phyloP scores from a whole-genome alignment of 208 protist species.

The Herpetomonas samuelpessoai region DNA sequence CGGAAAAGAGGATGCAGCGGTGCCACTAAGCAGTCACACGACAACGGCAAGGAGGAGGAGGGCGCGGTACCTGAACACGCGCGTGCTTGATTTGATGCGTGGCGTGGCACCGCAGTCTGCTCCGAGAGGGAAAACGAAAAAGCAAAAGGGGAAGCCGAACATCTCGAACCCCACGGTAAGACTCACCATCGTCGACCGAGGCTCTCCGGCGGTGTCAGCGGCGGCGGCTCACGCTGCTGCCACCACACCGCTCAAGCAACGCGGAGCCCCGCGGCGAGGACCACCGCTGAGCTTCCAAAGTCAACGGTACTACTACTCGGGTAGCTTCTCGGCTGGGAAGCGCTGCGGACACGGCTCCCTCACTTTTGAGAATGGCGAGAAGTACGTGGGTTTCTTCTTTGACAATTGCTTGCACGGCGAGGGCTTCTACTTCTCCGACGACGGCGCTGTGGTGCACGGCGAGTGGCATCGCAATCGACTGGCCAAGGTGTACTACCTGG shows the following conservation, averaged over 20 bases:
- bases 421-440: constrained; percentile 51
- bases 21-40: neutral
- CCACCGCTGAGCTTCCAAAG: neutral
- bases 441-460: constrained; percentile 70
- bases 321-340: constrained; percentile 8
- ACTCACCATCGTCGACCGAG: neutral
- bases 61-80: neutral
- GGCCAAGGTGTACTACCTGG: constrained; percentile 49
- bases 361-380: constrained; percentile 15
- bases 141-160: too few species aligned
- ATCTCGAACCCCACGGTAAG: neutral
- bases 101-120: too few species aligned
- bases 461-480: constrained; percentile 47
- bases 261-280: too few species aligned
- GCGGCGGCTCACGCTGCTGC: too few species aligned
- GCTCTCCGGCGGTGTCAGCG: neutral
- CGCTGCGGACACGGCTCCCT: constrained; percentile 9
- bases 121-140: too few species aligned
- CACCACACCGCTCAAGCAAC: too few species aligned
- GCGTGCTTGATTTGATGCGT: neutral
- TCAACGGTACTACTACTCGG: constrained; percentile 11
- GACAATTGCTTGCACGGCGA: constrained; percentile 15
- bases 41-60: too few species aligned
- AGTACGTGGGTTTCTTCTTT: constrained; percentile 17
- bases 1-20: neutral